Evolutionary conservation across 495 filamentous ascomycete species (phyloP).

Genomic region (Daldinia decipiens): DNA sequence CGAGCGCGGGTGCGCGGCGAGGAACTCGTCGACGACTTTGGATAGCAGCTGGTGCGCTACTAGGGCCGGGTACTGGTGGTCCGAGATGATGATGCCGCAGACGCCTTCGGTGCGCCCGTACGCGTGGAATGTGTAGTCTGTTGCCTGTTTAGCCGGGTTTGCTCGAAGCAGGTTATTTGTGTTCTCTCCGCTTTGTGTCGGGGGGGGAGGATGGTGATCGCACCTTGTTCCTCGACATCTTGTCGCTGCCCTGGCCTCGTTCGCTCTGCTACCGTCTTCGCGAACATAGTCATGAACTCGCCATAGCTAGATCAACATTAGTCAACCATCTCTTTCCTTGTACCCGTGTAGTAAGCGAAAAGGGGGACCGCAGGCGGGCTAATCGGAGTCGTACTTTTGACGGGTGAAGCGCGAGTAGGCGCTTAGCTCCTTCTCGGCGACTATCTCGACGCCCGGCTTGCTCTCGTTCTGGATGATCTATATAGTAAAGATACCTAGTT

Average conservation of each 20-base stretch:
- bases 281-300: constrained; percentile 77
- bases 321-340: constrained; percentile 29
- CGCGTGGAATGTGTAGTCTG: constrained; percentile 86
- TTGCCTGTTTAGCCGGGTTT: constrained; percentile 2
- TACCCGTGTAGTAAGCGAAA: background rate
- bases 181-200: background rate
- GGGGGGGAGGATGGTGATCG: constrained; percentile 21
- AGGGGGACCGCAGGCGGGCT: constrained; percentile 3
- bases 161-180: background rate
- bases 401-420: constrained; percentile 85
- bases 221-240: constrained; percentile 89
- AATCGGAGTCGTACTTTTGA: constrained; percentile 60
- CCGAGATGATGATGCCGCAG: constrained; percentile 86
- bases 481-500: constrained; percentile 28
- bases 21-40: constrained; percentile 94
- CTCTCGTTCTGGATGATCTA: constrained; percentile 84
- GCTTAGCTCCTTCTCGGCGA: constrained; percentile 80
- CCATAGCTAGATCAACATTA: constrained; percentile 53
- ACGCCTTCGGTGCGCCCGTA: constrained; percentile 90
- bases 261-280: constrained; percentile 79
- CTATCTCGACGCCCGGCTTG: constrained; percentile 83
- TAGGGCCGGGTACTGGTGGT: constrained; percentile 87
- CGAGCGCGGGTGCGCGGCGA: constrained; percentile 77
- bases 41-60: constrained; percentile 94
- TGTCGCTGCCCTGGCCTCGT: constrained; percentile 88